Evolutionary conservation across 108 stramenopile species (phyloP), one percentile per base, ranked within the genome.

Genomic region (Parmales sp.): DNA sequence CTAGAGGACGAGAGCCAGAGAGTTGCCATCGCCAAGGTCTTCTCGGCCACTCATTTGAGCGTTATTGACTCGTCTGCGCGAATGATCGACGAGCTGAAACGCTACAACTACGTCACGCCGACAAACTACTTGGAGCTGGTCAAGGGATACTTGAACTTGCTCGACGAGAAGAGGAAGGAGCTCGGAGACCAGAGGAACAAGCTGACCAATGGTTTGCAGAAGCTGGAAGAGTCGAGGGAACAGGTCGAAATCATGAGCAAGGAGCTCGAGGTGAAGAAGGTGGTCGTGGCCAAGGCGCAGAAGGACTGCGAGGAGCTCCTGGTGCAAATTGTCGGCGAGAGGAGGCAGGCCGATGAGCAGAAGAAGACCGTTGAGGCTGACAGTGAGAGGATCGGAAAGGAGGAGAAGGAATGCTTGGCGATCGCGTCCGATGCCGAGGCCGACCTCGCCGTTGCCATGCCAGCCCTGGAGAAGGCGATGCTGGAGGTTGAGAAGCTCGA

Each of bases 401-500:
- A 84, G 38, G 83, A 70, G 38, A 67, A 20, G 26, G 78, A 82
- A 37, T 82, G 81, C 73, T 69, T 78, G 66, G 69, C 80, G 2
- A 86, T 86, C 38, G 81, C 83, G 1, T 74, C 80, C 9, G 85
- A 86, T 39, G 85, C 85, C 0, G 74, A 84, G 28, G 71, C 71
- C 2, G 85, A 86, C 29, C 63, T 86, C 2, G 74, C 70, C 9
- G 75, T 80, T 16, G 85, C 85, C 16, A 36, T 86, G 68, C 85
- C 85, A 0, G 82, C 80, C 2, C 74, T 86, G 13, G 81, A 86
- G 48, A 70, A 71, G 51, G 85, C 85, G 11, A 80, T 86, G 85
- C n/a, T 19, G n/a, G 83, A 86, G 65, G 85, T 86, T 4, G 83
- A 86, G 36, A 84, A 86, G 77, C 78, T 86, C 0, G 83, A 84